Base-by-base conservation (phyloP, 2,329 filamentous ascomycete species). In the Xylariales sp. region DNA sequence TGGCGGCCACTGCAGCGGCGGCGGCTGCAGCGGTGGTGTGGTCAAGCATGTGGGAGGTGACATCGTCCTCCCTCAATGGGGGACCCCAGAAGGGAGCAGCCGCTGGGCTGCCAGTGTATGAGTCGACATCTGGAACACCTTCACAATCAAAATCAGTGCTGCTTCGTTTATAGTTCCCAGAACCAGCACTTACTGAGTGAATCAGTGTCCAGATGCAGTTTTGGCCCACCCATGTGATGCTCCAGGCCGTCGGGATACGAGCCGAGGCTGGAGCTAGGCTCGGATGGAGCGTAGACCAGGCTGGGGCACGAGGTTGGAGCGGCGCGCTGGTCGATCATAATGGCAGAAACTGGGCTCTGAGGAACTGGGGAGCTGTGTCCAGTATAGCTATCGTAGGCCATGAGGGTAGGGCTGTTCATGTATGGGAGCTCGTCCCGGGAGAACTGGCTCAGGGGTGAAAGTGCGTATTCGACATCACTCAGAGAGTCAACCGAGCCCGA, bases 291-390 rank as follows among this genome's bases (percentile, higher is more conserved):
- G 49, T 81, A 81, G 44, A 74, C 69, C 25, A 79, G 68, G 44
- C 77, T 70, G n/a, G 77, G 76, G 50, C 73, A 82, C 12, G 78
- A 78, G 5, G 74, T 76, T 28, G 76, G 74, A 12, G 70, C 72
- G 12, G 70, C 71, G 46, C 72, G 68, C 38, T 75, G 72, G 41
- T 76, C 74, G 45, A 78, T 67, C 54, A 79, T 69, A 45, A 80
- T 69, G 41, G 65, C 67, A 8, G 69, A 63, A 5, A 70, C 67
- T 6, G 78, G 76, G 50, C 74, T 81, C 40, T 76, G 74, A 13
- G 74, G 67, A 3, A 72, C 65, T 3, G 71, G 67, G 4, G 77
- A 78, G 48, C 60, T 68, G 40, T 77, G 72, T 38, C 62, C 61
- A 4, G 68, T 63, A 48, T 73, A 80, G 50, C 62, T 70, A 40